Evolutionary conservation across 2,329 filamentous ascomycete species (phyloP), one percentile per base, ranked within the genome.

Genomic region (Aspergillus calidoustus): DNA sequence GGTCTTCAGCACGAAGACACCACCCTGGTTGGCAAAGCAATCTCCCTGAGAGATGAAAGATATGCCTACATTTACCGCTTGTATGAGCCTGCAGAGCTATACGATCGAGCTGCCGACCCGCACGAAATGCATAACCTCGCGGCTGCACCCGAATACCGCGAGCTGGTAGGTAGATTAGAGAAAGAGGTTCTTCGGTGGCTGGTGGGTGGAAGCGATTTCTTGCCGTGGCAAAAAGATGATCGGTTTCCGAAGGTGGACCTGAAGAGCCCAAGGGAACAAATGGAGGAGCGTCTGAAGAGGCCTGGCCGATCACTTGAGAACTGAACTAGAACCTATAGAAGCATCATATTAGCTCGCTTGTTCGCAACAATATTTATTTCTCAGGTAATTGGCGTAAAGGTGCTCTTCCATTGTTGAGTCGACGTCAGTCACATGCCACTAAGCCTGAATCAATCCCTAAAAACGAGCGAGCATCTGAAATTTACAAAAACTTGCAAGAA

Each of bases 31-130:
- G 81, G 81, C 0, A 82, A 82, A 54, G 76, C 78, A 0, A 74
- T 82, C 34, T 55, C 59, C 15, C 49, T 66, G 48, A 57, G 65
- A 25, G 57, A 59, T 46, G 30, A 44, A 2, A 67, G 73, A 0
- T 82, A 76, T 75, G 79, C 79, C 0, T 83, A 75, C 47, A 68
- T 83, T 0, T 83, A 83, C 54, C 72, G 80, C 1, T 64, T 82
- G 2, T 83, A 83, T 56, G 81, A 83, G 62, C 74, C 77, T 0
- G 66, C 73, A 0, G 81, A 83, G 73, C 67, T 83, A 15, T 83
- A 83, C 58, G 66, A 76, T 57, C 75, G 78, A 0, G 50, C 63
- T 0, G 59, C 71, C 1, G 80, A 82, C 52, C 74, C 74, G 17
- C 46, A 52, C 7, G 56, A 59, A 34, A 52, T 59, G 56, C 56